A percentile compares a stretch with the other conserved stretches of the same genome.
Conservation (phyloP, 73 alveolate species). For the Paramecium octaurelia region DNA sequence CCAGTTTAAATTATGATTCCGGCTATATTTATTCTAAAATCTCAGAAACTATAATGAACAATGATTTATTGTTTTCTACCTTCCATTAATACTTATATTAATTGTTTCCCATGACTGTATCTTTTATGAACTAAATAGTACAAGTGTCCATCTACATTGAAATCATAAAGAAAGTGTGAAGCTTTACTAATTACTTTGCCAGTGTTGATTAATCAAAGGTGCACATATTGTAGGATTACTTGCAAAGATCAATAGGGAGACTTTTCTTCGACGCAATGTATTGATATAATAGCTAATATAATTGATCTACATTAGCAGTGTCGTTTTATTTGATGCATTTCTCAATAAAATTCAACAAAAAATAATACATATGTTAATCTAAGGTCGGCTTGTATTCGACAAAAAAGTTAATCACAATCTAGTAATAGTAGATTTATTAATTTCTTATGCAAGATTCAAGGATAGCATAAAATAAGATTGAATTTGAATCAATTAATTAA, state of each 20-base stretch:
- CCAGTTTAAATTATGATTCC: neutral
- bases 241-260: neutral
- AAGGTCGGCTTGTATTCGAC: neutral
- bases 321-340: neutral
- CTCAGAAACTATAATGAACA: neutral
- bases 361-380: neutral
- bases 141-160: neutral
- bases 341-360: neutral
- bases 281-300: neutral
- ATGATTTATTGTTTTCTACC: neutral
- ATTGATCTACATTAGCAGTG: neutral
- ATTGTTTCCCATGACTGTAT: neutral
- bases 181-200: neutral
- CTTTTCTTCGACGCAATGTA: neutral
- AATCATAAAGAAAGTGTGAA: neutral
- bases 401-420: neutral
- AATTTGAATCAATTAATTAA: neutral
- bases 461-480: neutral
- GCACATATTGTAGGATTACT: neutral
- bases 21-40: neutral
- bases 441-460: neutral
- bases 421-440: neutral
- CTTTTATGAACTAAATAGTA: neutral
- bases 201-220: neutral
- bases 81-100: conserved; percentile 20